These are phyloP conservation scores for Aspergillus diversus DNA, from an alignment of 495 filamentous ascomycete species.

Conservation along the genomic window DNA sequence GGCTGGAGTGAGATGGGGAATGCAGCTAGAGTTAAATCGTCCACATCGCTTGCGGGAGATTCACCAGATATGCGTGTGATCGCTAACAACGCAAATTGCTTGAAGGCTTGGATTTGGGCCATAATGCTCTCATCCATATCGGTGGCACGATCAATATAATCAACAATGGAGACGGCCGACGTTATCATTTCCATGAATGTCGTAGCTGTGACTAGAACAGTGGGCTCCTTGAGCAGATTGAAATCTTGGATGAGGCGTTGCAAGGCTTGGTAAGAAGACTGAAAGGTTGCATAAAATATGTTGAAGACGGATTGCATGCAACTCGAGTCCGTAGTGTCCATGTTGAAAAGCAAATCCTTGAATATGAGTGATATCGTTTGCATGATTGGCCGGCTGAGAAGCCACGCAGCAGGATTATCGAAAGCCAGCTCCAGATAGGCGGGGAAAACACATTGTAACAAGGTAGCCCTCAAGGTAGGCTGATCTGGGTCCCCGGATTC, in stretches of 20 bases:
- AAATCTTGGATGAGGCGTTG: slow-evolving; percentile 33
- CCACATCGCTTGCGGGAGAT: background rate
- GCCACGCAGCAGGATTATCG: slow-evolving; percentile 55
- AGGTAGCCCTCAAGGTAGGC: slow-evolving; percentile 58
- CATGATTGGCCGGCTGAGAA: slow-evolving; percentile 61
- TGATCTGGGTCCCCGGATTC: slow-evolving; percentile 47
- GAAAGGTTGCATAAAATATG: slow-evolving; percentile 50
- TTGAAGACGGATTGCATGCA: slow-evolving; percentile 48
- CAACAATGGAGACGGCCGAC: slow-evolving; percentile 50
- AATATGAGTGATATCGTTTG: slow-evolving; percentile 51
- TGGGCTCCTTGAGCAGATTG: slow-evolving; percentile 42
- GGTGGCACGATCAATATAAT: slow-evolving; percentile 53
- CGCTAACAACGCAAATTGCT: slow-evolving; percentile 35
- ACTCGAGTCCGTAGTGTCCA: slow-evolving; percentile 48
- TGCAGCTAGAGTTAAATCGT: background rate
- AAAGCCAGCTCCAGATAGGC: slow-evolving; percentile 62
- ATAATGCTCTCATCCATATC: slow-evolving; percentile 27
- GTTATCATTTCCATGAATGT: slow-evolving; percentile 51
- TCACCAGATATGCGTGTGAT: slow-evolving; percentile 23
- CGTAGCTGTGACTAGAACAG: slow-evolving; percentile 40
- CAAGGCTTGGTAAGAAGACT: slow-evolving; percentile 43
- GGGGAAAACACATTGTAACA: slow-evolving; percentile 66
- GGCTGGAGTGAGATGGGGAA: background rate
- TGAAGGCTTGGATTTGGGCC: slow-evolving; percentile 37
- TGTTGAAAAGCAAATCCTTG: slow-evolving; percentile 48